phyloP scores from a whole-genome alignment of 169 alveolate genomes.

The Plasmodium knowlesi region DNA sequence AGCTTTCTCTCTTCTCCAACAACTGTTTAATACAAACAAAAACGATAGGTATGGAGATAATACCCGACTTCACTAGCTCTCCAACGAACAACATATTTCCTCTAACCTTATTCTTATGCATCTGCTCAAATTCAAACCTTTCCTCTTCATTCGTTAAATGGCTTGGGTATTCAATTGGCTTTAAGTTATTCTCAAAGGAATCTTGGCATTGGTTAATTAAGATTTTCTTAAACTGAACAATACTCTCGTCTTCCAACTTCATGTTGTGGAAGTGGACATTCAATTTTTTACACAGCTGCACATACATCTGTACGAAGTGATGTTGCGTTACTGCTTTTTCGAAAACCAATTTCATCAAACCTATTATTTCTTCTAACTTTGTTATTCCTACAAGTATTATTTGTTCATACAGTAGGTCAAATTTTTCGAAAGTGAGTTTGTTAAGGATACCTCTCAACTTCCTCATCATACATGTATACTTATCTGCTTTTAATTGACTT shows the following conservation, averaged over 20 bases:
- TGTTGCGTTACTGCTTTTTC: conserved; percentile 90
- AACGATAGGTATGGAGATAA: conserved; percentile 86
- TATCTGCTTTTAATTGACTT: conserved; percentile 80
- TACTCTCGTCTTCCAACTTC: conserved; percentile 38
- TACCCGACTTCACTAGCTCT: conserved; percentile 86
- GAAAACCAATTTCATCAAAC: conserved; percentile 83
- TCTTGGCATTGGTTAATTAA: conserved; percentile 88
- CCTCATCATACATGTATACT: conserved; percentile 77
- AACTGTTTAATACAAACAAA: conserved; percentile 88
- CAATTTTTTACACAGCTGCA: conserved; percentile 87
- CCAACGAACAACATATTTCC: conserved; percentile 91
- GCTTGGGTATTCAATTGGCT: conserved; percentile 86
- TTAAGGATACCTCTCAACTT: conserved; percentile 85
- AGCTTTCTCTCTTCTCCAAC: conserved; percentile 82
- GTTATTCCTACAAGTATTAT: conserved; percentile 79
- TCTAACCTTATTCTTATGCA: conserved; percentile 89
- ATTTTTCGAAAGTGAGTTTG: conserved; percentile 82
- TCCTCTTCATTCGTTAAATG: conserved; percentile 86
- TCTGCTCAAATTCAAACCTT: conserved; percentile 87
- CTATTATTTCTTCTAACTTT: conserved; percentile 79
- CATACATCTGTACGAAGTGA: conserved; percentile 90
- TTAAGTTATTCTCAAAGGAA: conserved; percentile 85
- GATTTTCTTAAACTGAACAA: conserved; percentile 79
- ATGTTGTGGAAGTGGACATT: conserved; percentile 81
- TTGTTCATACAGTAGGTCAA: conserved; percentile 83